Conservation (phyloP, 75 land plant genomes). For the Selaginella tamariscina region DNA sequence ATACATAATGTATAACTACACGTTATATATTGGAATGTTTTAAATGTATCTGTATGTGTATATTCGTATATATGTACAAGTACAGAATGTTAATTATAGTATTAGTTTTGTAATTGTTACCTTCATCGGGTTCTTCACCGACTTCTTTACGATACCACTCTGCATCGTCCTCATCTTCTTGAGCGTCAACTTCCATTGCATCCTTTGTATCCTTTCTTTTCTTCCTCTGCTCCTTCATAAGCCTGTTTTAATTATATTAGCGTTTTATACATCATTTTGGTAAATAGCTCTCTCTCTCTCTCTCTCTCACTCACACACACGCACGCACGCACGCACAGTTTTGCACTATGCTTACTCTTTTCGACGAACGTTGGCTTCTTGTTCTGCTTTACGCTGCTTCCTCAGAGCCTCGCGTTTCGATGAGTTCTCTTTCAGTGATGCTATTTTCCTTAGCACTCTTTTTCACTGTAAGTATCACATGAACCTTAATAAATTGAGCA, state of each 20-base stretch:
- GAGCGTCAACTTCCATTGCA: not conserved
- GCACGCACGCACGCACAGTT: no score
- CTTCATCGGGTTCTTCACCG: conserved; percentile 49
- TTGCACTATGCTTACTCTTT: conserved; percentile 21
- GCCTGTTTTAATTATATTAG: no score
- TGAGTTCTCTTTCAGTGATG: conserved; percentile 24
- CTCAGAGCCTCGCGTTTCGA: conserved; percentile 38
- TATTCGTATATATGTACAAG: no score
- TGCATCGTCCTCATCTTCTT: conserved; percentile 31
- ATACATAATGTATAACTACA: no score
- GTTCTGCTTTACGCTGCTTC: conserved; percentile 44
- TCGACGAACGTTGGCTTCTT: conserved; percentile 39
- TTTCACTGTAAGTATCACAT: conserved; percentile 28
- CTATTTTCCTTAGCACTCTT: conserved; percentile 40
- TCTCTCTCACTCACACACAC: no score
- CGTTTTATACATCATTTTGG: no score
- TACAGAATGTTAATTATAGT: no score
- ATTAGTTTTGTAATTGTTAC: no score
- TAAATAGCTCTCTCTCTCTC: no score
- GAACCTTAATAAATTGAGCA: no score
- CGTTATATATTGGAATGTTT: no score
- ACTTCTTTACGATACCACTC: conserved; percentile 47
- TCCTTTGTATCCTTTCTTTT: not conserved
- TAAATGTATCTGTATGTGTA: no score
- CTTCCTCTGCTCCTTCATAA: not conserved